A percentile compares a stretch with the other conserved stretches of the same genome.
Conservation (phyloP, 1,284 basidiomycete species). For the Leccinum fuscescens region DNA sequence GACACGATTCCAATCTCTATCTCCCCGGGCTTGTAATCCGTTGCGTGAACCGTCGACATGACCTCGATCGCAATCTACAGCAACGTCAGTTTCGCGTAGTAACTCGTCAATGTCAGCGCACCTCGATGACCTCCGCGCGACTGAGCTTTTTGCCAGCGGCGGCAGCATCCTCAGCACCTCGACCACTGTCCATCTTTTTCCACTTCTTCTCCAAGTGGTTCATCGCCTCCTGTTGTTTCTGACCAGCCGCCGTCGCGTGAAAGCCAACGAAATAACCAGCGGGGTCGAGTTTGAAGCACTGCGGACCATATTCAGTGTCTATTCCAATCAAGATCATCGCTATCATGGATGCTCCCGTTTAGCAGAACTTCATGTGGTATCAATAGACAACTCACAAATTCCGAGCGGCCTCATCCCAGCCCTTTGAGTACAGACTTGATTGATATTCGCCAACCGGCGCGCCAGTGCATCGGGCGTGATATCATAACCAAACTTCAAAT, state of each 20-base stretch:
- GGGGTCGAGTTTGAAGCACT: conserved; percentile 97
- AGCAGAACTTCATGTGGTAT: neutral
- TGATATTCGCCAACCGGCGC: conserved; percentile 94
- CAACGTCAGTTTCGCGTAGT: conserved; percentile 6
- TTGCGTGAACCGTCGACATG: conserved; percentile 89
- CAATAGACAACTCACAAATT: conserved; percentile 63
- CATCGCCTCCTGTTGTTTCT: conserved; percentile 99
- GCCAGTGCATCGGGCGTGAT: conserved; percentile 95
- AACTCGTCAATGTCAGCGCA: conserved; percentile 34
- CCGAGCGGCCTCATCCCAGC: conserved; percentile 97
- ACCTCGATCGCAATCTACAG: conserved; percentile 89
- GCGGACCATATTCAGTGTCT: conserved; percentile 88
- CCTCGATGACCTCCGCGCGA: conserved; percentile 80
- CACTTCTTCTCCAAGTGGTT: conserved; percentile 99
- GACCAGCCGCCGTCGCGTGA: conserved; percentile 93
- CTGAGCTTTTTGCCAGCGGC: conserved; percentile 65
- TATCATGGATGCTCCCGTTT: conserved; percentile 32
- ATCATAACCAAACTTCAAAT: conserved; percentile 97
- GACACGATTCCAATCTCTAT: conserved; percentile 87
- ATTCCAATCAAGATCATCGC: conserved; percentile 96
- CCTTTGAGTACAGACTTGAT: conserved; percentile 98
- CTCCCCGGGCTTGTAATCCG: conserved; percentile 91
- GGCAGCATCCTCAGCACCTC: conserved; percentile 71
- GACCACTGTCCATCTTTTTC: conserved; percentile 86
- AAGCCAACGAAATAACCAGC: conserved; percentile 99